phyloP scores from a whole-genome alignment of 2,329 filamentous ascomycete genomes.

The Fusarium sulawesiense region DNA sequence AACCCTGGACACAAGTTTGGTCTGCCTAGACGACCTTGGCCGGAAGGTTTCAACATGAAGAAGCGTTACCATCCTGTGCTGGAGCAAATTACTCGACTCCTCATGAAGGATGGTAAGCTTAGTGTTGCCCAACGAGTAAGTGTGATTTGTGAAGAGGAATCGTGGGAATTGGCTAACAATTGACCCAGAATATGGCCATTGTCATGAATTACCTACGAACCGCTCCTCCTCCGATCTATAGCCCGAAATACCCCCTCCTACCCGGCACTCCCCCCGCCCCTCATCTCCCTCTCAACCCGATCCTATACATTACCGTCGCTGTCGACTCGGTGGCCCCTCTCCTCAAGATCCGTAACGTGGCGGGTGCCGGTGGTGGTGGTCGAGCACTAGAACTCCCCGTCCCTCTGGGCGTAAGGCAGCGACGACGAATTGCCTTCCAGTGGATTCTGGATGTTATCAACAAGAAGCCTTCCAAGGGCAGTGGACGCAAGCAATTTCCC shows the following conservation, averaged over 20 bases:
- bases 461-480: constrained; percentile 79
- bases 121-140: constrained; percentile 87
- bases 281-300: constrained; percentile 87
- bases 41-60: constrained; percentile 73
- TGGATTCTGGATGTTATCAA: constrained; percentile 91
- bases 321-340: constrained; percentile 94
- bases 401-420: constrained; percentile 79
- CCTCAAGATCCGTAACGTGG: constrained; percentile 79
- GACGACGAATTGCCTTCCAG: constrained; percentile 80
- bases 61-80: constrained; percentile 88
- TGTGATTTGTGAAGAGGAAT: constrained; percentile 15
- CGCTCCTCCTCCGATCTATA: constrained; percentile 80
- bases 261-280: constrained; percentile 57
- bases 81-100: constrained; percentile 85
- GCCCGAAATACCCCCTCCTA: constrained; percentile 76
- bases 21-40: constrained; percentile 74
- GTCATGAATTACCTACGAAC: constrained; percentile 89
- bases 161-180: constrained; percentile 19
- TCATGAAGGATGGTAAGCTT: constrained; percentile 94
- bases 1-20: constrained; percentile 80
- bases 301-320: constrained; percentile 88
- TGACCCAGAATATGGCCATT: constrained; percentile 79
- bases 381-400: constrained; percentile 83
- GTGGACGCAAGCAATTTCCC: constrained; percentile 78
- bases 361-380: constrained; percentile 87